A percentile compares a stretch with the other conserved stretches of the same genome.
These are phyloP conservation scores for Avicennia marina DNA, from an alignment of 257 asterid species.

Conservation along the genomic window DNA sequence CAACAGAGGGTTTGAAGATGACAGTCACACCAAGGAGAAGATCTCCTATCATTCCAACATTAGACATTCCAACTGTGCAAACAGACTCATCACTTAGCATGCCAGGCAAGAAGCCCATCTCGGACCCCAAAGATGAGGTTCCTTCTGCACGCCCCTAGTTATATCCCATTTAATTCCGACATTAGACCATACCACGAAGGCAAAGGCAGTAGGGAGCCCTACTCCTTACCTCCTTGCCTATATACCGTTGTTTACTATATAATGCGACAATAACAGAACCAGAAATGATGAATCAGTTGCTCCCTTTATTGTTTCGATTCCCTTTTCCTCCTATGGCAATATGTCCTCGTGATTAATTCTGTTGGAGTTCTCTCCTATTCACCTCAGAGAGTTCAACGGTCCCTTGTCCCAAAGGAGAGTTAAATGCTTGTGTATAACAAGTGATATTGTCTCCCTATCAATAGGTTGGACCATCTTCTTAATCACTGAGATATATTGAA, in stretches of 20 bases:
- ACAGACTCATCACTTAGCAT: conserved; percentile 30
- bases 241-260: not conserved
- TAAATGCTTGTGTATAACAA: not conserved
- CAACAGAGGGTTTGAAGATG: conserved; percentile 88
- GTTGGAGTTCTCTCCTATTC: not conserved
- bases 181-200: not conserved
- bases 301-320: not conserved
- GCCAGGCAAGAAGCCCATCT: conserved; percentile 28
- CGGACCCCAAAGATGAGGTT: conserved; percentile 44
- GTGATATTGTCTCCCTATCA: not conserved
- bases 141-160: conserved; percentile 35
- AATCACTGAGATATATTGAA: not conserved
- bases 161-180: not conserved
- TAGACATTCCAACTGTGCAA: conserved; percentile 41
- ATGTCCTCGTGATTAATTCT: not conserved
- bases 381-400: not conserved
- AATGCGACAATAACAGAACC: not conserved
- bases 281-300: conserved; percentile 1
- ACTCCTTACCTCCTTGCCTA: not conserved
- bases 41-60: conserved; percentile 57
- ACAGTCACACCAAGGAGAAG: conserved; percentile 66
- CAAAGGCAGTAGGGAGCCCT: conserved; percentile 3
- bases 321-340: not conserved
- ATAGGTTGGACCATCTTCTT: not conserved
- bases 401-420: not conserved